Percentiles rank a stretch among this genome's conserved stretches.
Conservation (phyloP, 1,139 yeast species). For the Zygosaccharomyces pseudobailii region DNA sequence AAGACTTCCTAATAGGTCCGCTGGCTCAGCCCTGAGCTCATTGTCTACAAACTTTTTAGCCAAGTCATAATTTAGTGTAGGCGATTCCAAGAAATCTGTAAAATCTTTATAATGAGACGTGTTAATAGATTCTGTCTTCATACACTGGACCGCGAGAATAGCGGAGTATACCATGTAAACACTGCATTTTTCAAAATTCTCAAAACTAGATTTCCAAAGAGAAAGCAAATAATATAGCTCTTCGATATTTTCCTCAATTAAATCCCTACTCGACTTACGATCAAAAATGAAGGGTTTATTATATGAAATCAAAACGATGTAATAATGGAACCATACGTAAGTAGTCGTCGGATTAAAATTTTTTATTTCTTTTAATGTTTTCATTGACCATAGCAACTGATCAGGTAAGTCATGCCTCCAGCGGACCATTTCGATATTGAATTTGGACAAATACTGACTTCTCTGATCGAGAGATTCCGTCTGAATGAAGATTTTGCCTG, state of each 20-base stretch:
- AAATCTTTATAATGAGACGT: conserved; percentile 16
- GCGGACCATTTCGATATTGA: conserved; percentile 44
- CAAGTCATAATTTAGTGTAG: conserved; percentile 27
- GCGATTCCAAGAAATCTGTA: conserved; percentile 20
- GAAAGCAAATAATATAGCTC: conserved; percentile 34
- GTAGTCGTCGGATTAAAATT: conserved; percentile 48
- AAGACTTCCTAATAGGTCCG: conserved; percentile 26
- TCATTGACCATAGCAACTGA: conserved; percentile 46
- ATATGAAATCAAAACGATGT: conserved; percentile 50
- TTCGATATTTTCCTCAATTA: conserved; percentile 29
- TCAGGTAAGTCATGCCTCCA: conserved; percentile 46
- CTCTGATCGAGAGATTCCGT: conserved; percentile 22
- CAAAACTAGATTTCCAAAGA: conserved; percentile 32
- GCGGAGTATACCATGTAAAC: conserved; percentile 30
- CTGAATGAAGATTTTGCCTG: conserved; percentile 28
- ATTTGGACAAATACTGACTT: conserved; percentile 33
- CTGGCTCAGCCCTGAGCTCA: conserved; percentile 18
- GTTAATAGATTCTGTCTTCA: conserved; percentile 23
- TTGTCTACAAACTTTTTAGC: conserved; percentile 28
- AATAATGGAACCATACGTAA: conserved; percentile 52
- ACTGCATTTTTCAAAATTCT: conserved; percentile 27
- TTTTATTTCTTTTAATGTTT: conserved; percentile 37
- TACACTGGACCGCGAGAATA: conserved; percentile 28
- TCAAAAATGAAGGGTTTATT: conserved; percentile 50
- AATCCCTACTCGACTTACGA: conserved; percentile 17